Evolutionary conservation across 306 rosid genomes (phyloP).

Genomic region (Citrullus amarus): DNA sequence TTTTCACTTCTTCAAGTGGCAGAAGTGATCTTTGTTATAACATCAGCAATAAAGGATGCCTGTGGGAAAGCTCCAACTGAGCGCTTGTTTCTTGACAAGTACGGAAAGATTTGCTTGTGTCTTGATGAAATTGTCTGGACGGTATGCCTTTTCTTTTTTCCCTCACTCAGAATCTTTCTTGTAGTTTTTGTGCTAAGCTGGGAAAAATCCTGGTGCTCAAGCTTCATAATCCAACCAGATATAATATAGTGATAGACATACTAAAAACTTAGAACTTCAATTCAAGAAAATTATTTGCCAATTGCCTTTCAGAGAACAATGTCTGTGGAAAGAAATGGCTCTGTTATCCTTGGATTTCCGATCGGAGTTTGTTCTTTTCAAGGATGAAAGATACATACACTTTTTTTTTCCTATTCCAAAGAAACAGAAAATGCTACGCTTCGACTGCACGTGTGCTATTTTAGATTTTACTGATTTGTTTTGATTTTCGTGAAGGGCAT

Average conservation of each 20-base stretch:
- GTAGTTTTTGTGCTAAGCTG: not conserved
- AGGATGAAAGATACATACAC: not conserved
- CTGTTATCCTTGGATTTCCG: not conserved
- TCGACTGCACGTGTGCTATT: not conserved
- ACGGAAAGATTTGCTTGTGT: slow-evolving; percentile 84
- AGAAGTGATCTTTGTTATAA: slow-evolving; percentile 77
- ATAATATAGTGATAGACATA: not conserved
- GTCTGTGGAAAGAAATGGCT: not conserved
- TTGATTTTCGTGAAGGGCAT: slow-evolving; percentile 44
- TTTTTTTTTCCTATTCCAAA: not conserved
- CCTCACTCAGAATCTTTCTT: not conserved
- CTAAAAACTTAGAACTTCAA: not conserved
- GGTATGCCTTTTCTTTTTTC: slow-evolving; percentile 29
- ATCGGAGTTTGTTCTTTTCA: not conserved
- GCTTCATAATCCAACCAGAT: not conserved
- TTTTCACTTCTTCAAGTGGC: slow-evolving; percentile 40
- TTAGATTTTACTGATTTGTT: not conserved
- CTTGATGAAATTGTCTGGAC: slow-evolving; percentile 95
- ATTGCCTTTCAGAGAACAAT: not conserved
- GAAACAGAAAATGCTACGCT: not conserved
- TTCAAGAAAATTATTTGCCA: not conserved
- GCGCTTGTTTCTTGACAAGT: slow-evolving; percentile 88
- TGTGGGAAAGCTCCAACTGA: slow-evolving; percentile 86
- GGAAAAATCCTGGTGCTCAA: not conserved
- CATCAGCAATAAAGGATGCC: slow-evolving; percentile 84